A percentile compares a stretch with the other conserved stretches of the same genome.
phyloP scores from a whole-genome alignment of 192 early-diverging fungal species.

The Podila minutissima region DNA sequence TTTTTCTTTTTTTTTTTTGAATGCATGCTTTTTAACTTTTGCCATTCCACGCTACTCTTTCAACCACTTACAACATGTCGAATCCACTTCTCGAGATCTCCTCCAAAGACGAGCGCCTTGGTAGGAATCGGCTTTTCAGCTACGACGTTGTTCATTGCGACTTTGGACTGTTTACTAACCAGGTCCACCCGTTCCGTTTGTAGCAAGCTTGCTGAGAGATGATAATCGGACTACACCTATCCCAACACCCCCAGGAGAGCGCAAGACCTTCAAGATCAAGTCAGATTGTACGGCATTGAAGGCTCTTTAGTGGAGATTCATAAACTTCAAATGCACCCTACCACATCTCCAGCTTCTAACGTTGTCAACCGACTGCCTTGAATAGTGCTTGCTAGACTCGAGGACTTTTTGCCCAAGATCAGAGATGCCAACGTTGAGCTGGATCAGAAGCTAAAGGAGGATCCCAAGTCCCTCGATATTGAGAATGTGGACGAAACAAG shows the following conservation, averaged over 20 bases:
- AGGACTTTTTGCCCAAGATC: slow-evolving; percentile 59
- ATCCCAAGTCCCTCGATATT: slow-evolving; percentile 62
- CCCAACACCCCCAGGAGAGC: slow-evolving; percentile 41
- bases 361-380: no score
- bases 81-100: slow-evolving; percentile 36
- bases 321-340: no score
- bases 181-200: no score
- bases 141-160: no score
- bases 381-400: slow-evolving; percentile 54
- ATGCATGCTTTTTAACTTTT: background rate
- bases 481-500: slow-evolving; percentile 62
- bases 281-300: slow-evolving; percentile 20
- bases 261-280: slow-evolving; percentile 56
- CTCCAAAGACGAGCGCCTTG: slow-evolving; percentile 44
- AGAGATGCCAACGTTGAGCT: slow-evolving; percentile 55
- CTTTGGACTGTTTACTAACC: no score
- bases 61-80: slow-evolving; percentile 10
- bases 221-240: slow-evolving; percentile 15
- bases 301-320: no score
- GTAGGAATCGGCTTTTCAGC: slow-evolving; percentile 5
- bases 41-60: background rate
- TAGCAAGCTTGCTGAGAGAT: slow-evolving; percentile 35
- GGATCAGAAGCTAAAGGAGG: slow-evolving; percentile 43
- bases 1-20: background rate
- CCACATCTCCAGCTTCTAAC: background rate